Percentiles rank a stretch among this genome's conserved stretches.
These are phyloP conservation scores for Apiotrichum montevideense DNA, from an alignment of 1,284 basidiomycete species.

Conservation along the genomic window DNA sequence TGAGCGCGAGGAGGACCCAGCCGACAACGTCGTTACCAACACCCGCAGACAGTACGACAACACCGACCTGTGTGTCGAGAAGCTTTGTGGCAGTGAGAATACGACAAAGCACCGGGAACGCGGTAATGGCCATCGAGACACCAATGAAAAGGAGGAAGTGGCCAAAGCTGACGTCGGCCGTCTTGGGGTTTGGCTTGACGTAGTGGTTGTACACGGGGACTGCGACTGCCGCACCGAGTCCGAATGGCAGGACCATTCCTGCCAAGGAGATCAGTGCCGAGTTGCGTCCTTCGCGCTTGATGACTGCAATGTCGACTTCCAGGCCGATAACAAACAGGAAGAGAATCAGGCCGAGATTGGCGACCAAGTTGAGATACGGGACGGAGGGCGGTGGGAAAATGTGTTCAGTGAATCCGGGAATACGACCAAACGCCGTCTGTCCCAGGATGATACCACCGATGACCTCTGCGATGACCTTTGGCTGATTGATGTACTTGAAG, in stretches of 20 bases:
- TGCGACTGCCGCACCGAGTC: slow-evolving; percentile 73
- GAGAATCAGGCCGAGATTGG: slow-evolving; percentile 88
- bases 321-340: slow-evolving; percentile 90
- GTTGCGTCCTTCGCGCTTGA: slow-evolving; percentile 67
- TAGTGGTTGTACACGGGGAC: slow-evolving; percentile 64
- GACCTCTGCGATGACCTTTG: slow-evolving; percentile 80
- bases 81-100: slow-evolving; percentile 57
- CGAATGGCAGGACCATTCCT: slow-evolving; percentile 74
- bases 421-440: slow-evolving; percentile 61
- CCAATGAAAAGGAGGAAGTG: slow-evolving; percentile 93
- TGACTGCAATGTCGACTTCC: slow-evolving; percentile 74
- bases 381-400: slow-evolving; percentile 71
- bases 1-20: slow-evolving; percentile 64
- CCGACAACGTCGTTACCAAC: slow-evolving; percentile 81
- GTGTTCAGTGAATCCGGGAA: slow-evolving; percentile 71
- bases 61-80: slow-evolving; percentile 85
- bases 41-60: slow-evolving; percentile 86
- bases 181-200: slow-evolving; percentile 56
- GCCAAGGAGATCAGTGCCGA: slow-evolving; percentile 56
- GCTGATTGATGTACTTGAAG: slow-evolving; percentile 66
- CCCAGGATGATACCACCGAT: slow-evolving; percentile 75
- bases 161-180: slow-evolving; percentile 59
- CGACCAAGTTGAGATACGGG: slow-evolving; percentile 75
- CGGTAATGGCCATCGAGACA: slow-evolving; percentile 84
- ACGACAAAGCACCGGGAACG: slow-evolving; percentile 87